Evolutionary conservation across 495 filamentous ascomycete species (phyloP).

Genomic region (Neurospora sp.): DNA sequence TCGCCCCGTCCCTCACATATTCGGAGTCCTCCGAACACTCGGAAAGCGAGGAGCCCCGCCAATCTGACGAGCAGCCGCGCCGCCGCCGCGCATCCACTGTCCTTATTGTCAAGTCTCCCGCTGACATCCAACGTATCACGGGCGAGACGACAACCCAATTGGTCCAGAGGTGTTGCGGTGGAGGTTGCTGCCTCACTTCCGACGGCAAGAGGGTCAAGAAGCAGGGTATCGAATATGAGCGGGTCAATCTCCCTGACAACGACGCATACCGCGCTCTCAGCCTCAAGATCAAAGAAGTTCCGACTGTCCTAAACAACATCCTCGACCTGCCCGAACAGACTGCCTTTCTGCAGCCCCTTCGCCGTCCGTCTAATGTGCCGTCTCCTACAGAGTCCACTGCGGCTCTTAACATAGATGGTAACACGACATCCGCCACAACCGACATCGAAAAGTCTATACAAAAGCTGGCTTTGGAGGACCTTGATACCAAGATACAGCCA

Average conservation of each 20-base stretch:
- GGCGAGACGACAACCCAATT: constrained; percentile 50
- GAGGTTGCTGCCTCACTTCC: constrained; percentile 76
- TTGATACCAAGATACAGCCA: constrained; percentile 51
- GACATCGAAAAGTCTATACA: constrained; percentile 17
- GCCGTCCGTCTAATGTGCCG: constrained; percentile 20
- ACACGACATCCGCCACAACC: not conserved
- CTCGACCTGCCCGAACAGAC: constrained; percentile 64
- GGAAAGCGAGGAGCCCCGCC: constrained; percentile 27
- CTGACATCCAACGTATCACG: constrained; percentile 63
- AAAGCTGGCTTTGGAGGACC: constrained; percentile 26
- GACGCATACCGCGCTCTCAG: constrained; percentile 70
- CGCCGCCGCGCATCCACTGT: constrained; percentile 68
- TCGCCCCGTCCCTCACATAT: constrained; percentile 41
- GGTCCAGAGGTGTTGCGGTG: constrained; percentile 76
- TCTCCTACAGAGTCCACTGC: constrained; percentile 30
- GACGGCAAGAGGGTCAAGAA: constrained; percentile 35
- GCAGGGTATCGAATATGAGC: constrained; percentile 43
- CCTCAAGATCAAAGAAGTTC: constrained; percentile 66
- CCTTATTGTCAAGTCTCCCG: constrained; percentile 63
- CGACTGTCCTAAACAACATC: constrained; percentile 58
- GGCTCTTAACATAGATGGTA: constrained; percentile 16
- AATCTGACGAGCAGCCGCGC: constrained; percentile 24
- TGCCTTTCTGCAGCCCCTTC: constrained; percentile 50
- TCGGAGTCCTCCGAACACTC: constrained; percentile 38
- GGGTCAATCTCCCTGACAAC: constrained; percentile 66